phyloP scores from a whole-genome alignment of 768 basidiomycete species.

The Roridomyces roridus region DNA sequence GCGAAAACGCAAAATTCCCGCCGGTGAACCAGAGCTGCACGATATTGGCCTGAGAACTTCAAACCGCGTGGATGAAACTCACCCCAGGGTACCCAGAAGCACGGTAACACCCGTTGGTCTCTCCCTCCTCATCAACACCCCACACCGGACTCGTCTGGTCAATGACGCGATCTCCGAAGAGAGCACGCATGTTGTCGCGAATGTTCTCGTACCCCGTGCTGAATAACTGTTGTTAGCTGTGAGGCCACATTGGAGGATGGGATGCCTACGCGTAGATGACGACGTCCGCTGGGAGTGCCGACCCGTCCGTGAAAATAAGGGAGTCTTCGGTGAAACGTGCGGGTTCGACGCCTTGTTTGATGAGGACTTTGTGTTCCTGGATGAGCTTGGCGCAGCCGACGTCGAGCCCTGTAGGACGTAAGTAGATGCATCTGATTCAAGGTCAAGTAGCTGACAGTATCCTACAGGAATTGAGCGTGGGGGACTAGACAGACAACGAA shows the following conservation, averaged over 20 bases:
- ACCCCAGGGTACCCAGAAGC: constrained; percentile 44
- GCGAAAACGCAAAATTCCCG: constrained; percentile 30
- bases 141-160: constrained; percentile 49
- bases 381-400: too few species aligned
- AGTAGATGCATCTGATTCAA: neutral
- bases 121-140: constrained; percentile 60
- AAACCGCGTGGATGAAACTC: too few species aligned
- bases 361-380: constrained; percentile 55
- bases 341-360: constrained; percentile 53
- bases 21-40: constrained; percentile 31
- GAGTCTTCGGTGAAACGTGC: constrained; percentile 35
- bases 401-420: constrained; percentile 21
- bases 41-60: neutral
- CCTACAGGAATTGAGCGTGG: constrained; percentile 1
- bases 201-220: constrained; percentile 44
- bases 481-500: neutral
- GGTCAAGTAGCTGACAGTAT: constrained; percentile 9
- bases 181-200: constrained; percentile 34
- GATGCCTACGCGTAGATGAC: constrained; percentile 50
- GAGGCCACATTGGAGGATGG: neutral
- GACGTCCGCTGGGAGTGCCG: constrained; percentile 40
- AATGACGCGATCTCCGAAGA: constrained; percentile 43
- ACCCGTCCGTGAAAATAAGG: constrained; percentile 39
- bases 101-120: constrained; percentile 44
- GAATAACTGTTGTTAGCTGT: neutral